Percentiles rank a stretch among this genome's conserved stretches.
These are phyloP conservation scores for Pneumocystis canis DNA, from an alignment of 1,139 yeast species.

Conservation along the genomic window DNA sequence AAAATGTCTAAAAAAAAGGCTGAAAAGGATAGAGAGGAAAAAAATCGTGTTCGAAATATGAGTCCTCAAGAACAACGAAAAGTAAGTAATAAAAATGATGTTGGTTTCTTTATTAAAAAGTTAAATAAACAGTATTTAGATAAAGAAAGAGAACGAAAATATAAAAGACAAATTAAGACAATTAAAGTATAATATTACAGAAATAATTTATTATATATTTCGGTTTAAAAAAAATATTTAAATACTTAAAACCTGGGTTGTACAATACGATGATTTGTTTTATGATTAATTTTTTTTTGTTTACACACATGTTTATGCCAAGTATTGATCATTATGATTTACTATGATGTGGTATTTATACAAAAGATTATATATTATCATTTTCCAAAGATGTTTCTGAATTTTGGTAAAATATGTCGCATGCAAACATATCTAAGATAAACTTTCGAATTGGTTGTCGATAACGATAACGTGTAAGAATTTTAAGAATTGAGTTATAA, in stretches of 20 bases:
- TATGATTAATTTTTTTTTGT: too few relatives aligned
- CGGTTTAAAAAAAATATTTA: neutral
- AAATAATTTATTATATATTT: neutral
- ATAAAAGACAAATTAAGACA: neutral
- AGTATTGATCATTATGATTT: too few relatives aligned
- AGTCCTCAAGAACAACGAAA: neutral
- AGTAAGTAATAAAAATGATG: neutral
- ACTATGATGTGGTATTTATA: neutral
- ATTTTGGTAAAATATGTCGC: neutral
- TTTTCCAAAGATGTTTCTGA: neutral
- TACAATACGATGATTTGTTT: too few relatives aligned
- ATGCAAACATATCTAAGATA: constrained; percentile 46
- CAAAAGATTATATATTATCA: neutral
- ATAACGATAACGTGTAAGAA: constrained; percentile 54
- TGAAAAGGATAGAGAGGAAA: neutral
- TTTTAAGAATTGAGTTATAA: constrained; percentile 44
- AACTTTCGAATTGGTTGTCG: constrained; percentile 50
- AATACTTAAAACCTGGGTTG: too few relatives aligned
- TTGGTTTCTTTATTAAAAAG: neutral
- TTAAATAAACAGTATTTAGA: neutral
- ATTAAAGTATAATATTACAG: neutral
- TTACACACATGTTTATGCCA: too few relatives aligned
- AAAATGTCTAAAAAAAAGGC: neutral
- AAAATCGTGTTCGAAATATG: neutral
- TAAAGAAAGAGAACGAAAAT: neutral